Conservation (phyloP, 1,284 basidiomycete species). For the Leucoagaricus sp. region DNA sequence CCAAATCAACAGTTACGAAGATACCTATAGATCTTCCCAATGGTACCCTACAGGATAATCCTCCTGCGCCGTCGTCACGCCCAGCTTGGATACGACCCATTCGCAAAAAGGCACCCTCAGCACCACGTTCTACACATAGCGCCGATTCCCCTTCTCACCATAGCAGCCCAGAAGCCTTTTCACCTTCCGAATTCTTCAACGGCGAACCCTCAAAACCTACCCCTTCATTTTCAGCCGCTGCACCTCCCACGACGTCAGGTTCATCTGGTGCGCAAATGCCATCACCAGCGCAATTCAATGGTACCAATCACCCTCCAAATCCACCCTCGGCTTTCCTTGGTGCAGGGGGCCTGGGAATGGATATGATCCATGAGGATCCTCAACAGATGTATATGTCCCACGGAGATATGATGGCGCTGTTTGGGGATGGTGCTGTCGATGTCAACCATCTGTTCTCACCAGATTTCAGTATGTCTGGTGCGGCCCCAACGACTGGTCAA, state of each 20-base stretch:
- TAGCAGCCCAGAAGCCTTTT: conserved; percentile 65
- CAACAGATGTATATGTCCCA: conserved; percentile 43
- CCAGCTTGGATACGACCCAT: conserved; percentile 89
- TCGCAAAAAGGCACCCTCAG: conserved; percentile 67
- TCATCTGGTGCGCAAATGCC: conserved; percentile 21
- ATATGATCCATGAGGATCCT: conserved; percentile 39
- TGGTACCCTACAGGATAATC: conserved; percentile 45
- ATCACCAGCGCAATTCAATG: conserved; percentile 8
- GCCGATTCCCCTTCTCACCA: conserved; percentile 56
- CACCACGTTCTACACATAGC: conserved; percentile 42
- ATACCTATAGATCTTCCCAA: conserved; percentile 73
- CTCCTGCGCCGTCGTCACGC: conserved; percentile 48
- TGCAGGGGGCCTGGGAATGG: conserved; percentile 32
- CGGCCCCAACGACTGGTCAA: too few species aligned
- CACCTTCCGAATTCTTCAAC: conserved; percentile 61
- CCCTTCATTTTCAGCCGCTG: conserved; percentile 19
- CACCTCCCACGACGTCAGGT: conserved; percentile 20
- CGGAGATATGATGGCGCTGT: conserved; percentile 46
- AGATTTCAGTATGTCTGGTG: conserved; percentile 29
- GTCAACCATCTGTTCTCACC: conserved; percentile 36
- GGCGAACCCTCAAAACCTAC: conserved; percentile 31
- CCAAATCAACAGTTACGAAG: conserved; percentile 64
- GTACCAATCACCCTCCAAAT: conserved; percentile 13
- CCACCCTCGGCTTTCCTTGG: conserved; percentile 31
- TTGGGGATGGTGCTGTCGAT: conserved; percentile 40